Evolutionary conservation across 371 early-diverging fungal genomes (phyloP).

Genomic region (Apophysomyces trapeziformis): DNA sequence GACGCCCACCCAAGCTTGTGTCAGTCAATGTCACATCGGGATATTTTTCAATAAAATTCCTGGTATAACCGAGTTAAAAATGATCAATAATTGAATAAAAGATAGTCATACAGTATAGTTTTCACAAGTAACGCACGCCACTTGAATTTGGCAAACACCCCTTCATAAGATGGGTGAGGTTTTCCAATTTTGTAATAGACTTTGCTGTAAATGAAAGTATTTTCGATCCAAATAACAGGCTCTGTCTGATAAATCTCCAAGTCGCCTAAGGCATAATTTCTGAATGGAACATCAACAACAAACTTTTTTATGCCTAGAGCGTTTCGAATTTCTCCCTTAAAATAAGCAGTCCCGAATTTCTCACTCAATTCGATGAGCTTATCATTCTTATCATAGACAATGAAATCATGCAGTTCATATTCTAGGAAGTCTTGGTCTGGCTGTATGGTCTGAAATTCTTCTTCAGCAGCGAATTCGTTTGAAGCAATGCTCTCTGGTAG

Average conservation of each 20-base stretch:
- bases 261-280: not conserved
- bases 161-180: not conserved
- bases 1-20: not conserved
- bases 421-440: not conserved
- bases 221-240: constrained; percentile 11
- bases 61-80: not conserved
- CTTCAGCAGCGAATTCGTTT: constrained; percentile 1
- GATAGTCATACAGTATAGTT: not conserved
- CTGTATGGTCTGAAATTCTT: not conserved
- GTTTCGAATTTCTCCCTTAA: not conserved
- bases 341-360: not conserved
- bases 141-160: not conserved
- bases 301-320: not conserved
- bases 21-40: not conserved
- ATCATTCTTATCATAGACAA: not conserved
- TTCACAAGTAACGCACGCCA: not conserved
- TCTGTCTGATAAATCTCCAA: not conserved
- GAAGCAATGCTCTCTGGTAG: not conserved
- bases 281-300: not conserved
- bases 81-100: not conserved
- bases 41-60: constrained; percentile 2
- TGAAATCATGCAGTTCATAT: not conserved
- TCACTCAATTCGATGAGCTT: not conserved
- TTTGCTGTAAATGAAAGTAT: not conserved
- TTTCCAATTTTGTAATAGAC: not conserved